Base-by-base conservation (phyloP, 805 yeast species). In the Metschnikowia koreensis region DNA sequence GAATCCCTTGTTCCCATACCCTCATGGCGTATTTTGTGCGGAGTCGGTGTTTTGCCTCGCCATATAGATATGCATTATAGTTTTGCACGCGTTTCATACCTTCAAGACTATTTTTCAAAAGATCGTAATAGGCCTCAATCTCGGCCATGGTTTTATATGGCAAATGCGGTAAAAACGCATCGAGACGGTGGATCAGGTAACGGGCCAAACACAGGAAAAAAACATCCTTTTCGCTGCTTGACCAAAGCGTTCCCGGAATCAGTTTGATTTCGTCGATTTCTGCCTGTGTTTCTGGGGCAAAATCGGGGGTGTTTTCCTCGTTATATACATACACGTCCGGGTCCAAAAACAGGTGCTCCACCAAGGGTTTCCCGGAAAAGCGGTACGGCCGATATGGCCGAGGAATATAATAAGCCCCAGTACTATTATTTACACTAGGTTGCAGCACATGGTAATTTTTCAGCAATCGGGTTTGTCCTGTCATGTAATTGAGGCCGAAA, bases 131-230 rank as follows among this genome's bases (percentile, higher is more conserved):
- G n/a, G 58, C 63, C 45, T 67, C 45, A 7, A 83, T 75, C 53
- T 82, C 84, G 1, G 68, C 31, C 3, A 60, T 53, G 4, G 80
- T 66, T 58, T 83, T 83, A 6, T 59, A 53, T 0, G 75, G 75
- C 6, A 83, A 53, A 12, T 67, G 58, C 1, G 57, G 58, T 12
- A 65, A 59, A 1, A 83, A 77, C 11, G 62, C 47, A 8, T 80
- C 81, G 1, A 72, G 47, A n/a, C 75, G 60, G 48, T 74, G 74
- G 22, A 81, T 82, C 2, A 84, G 76, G 57, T 71, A 76, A 34
- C 83, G 66, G 1, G 79, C 74, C 33, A 84, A 60, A 22, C 75
- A 68, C 17, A 69, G 67, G 62, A 82, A 84, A 62, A 84, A 84
- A 12, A 50, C 38, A 17, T 77, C 79, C 56, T 83, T 83, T 49